phyloP scores from a whole-genome alignment of 805 yeast genomes.

The Zygosaccharomyces bailii region DNA sequence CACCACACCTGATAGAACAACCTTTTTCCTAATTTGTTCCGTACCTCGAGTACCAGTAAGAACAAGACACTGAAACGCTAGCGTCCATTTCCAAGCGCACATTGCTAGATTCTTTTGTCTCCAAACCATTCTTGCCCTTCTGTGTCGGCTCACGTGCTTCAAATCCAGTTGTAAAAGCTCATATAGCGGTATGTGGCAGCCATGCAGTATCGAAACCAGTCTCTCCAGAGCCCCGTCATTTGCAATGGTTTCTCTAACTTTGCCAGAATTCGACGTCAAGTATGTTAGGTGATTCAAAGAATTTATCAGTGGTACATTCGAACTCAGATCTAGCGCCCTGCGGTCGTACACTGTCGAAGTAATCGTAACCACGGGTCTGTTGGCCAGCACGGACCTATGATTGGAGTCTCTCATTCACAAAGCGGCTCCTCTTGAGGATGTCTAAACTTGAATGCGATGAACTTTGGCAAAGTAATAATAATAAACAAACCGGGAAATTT shows the following conservation, averaged over 20 bases:
- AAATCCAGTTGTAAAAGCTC: slow-evolving; percentile 21
- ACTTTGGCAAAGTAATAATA: neutral
- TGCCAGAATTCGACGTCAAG: slow-evolving; percentile 77
- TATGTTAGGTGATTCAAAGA: slow-evolving; percentile 87
- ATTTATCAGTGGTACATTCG: slow-evolving; percentile 85
- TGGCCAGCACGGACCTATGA: slow-evolving; percentile 70
- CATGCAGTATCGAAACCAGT: slow-evolving; percentile 77
- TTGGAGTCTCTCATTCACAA: slow-evolving; percentile 80
- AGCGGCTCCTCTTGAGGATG: neutral
- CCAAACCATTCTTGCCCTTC: slow-evolving; percentile 26
- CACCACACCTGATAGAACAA: slow-evolving; percentile 87
- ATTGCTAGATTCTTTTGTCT: slow-evolving; percentile 44
- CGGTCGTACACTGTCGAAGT: slow-evolving; percentile 87
- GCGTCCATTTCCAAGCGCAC: slow-evolving; percentile 96
- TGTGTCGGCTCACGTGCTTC: slow-evolving; percentile 20
- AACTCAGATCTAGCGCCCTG: slow-evolving; percentile 85
- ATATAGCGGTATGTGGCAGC: slow-evolving; percentile 49
- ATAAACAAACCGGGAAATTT: too few species aligned
- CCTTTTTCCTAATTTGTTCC: slow-evolving; percentile 75
- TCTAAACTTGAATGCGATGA: neutral
- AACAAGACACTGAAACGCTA: slow-evolving; percentile 89
- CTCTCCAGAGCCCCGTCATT: slow-evolving; percentile 91
- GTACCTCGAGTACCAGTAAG: slow-evolving; percentile 91
- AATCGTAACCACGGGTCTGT: slow-evolving; percentile 89
- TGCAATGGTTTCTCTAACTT: slow-evolving; percentile 86